A percentile compares a stretch with the other conserved stretches of the same genome.
These are phyloP conservation scores for Iris pallida DNA, from an alignment of 116 monocot genomes.

Conservation along the genomic window DNA sequence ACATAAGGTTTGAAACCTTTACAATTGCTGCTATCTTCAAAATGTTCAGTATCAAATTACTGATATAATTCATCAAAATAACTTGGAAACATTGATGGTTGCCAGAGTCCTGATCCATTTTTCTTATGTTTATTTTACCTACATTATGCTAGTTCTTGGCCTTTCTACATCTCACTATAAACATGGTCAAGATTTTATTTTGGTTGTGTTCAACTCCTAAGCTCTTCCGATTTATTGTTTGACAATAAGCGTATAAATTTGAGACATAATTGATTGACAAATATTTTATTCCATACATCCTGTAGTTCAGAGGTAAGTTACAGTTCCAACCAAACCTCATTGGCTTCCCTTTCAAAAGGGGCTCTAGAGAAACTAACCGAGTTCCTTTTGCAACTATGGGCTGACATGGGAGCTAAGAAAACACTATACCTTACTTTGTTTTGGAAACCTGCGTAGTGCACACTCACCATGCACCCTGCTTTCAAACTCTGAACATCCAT, in stretches of 20 bases:
- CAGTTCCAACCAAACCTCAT: not conserved
- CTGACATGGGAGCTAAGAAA: too few species aligned
- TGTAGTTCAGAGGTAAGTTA: not conserved
- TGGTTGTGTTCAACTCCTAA: too few species aligned
- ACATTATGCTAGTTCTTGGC: too few species aligned
- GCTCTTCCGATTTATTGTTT: constrained; percentile 6
- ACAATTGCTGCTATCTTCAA: too few species aligned
- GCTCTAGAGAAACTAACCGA: not conserved
- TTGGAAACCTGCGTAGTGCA: too few species aligned
- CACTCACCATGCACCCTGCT: too few species aligned
- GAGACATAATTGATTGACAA: not conserved
- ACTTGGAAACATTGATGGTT: not conserved
- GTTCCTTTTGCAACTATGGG: not conserved
- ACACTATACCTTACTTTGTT: too few species aligned
- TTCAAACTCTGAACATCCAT: too few species aligned
- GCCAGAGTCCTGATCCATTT: not conserved
- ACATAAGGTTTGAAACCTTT: too few species aligned
- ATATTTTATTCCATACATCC: not conserved
- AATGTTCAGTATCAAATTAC: not conserved
- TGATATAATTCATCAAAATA: not conserved
- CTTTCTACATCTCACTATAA: too few species aligned
- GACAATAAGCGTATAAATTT: constrained; percentile 3
- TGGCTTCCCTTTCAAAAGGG: not conserved
- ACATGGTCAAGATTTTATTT: too few species aligned
- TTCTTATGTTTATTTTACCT: too few species aligned